Percentiles rank a stretch among this genome's conserved stretches.
Evolutionary conservation across 148 eudicot genomes (phyloP).

Genomic region (Gaultheria prostrata): DNA sequence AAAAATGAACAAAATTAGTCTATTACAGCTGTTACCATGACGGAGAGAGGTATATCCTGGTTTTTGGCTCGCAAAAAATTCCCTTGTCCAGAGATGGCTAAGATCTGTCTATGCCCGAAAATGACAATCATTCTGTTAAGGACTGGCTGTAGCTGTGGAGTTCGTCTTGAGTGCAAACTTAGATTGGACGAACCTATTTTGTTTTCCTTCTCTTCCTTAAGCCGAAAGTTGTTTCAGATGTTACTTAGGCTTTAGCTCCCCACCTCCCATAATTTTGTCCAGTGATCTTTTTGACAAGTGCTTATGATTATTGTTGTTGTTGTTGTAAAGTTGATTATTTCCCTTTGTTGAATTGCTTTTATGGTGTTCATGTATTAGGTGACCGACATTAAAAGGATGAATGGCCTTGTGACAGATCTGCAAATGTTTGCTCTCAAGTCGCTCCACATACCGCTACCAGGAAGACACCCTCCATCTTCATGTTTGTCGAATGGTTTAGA

Average conservation of each 20-base stretch:
- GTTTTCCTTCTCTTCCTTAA: not conserved
- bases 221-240: not conserved
- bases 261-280: not conserved
- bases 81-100: not conserved
- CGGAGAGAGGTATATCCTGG: not conserved
- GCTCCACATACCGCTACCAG: conserved; percentile 83
- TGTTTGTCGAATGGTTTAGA: conserved; percentile 56
- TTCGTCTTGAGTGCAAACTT: not conserved
- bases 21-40: not conserved
- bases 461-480: conserved; percentile 92
- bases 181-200: not conserved
- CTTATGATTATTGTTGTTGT: not conserved
- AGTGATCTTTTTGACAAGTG: not conserved
- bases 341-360: not conserved
- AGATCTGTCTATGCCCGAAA: not conserved
- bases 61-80: not conserved
- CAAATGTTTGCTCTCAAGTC: conserved; percentile 97
- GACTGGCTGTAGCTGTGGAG: not conserved
- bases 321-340: not conserved
- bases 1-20: not conserved
- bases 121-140: not conserved
- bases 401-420: conserved; percentile 78
- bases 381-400: conserved; percentile 82
- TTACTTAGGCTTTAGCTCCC: not conserved
- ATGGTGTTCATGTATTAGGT: conserved; percentile 44